These are phyloP conservation scores for Diutina catenulata DNA, from an alignment of 1,139 yeast species.

Conservation along the genomic window DNA sequence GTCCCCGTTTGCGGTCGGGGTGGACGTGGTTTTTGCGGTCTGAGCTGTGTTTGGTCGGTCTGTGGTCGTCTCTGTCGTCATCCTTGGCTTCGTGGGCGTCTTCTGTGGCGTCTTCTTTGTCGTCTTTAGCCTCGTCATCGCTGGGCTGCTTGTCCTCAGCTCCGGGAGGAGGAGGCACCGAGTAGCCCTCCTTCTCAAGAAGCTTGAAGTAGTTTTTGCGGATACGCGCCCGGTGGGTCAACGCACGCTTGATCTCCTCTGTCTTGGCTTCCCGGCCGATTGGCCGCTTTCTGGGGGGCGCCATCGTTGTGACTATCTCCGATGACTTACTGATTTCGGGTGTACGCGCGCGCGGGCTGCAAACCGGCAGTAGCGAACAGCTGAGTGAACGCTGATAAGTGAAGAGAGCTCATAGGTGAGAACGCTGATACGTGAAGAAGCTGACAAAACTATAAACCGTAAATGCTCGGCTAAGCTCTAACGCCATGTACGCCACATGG, in stretches of 20 bases:
- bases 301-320: too few relatives aligned
- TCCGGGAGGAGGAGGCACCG: too few relatives aligned
- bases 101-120: constrained; percentile 7
- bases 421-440: too few relatives aligned
- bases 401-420: too few relatives aligned
- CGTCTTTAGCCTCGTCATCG: constrained; percentile 7
- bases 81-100: constrained; percentile 6
- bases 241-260: constrained; percentile 60
- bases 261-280: constrained; percentile 14
- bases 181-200: constrained; percentile 54
- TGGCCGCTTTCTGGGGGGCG: background rate
- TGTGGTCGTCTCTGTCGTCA: constrained; percentile 5
- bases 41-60: constrained; percentile 7
- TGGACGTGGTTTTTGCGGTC: background rate
- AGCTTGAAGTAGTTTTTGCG: constrained; percentile 75
- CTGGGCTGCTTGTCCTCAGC: constrained; percentile 20
- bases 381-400: too few relatives aligned
- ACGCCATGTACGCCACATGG: too few relatives aligned
- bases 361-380: too few relatives aligned
- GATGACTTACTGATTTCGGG: too few relatives aligned
- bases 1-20: constrained; percentile 9
- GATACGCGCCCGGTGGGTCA: constrained; percentile 73
- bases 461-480: too few relatives aligned
- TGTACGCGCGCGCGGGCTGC: too few relatives aligned
- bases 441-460: too few relatives aligned